Base-by-base conservation (phyloP, 208 protist genomes). In the Leptomonas pyrrhocoris region DNA sequence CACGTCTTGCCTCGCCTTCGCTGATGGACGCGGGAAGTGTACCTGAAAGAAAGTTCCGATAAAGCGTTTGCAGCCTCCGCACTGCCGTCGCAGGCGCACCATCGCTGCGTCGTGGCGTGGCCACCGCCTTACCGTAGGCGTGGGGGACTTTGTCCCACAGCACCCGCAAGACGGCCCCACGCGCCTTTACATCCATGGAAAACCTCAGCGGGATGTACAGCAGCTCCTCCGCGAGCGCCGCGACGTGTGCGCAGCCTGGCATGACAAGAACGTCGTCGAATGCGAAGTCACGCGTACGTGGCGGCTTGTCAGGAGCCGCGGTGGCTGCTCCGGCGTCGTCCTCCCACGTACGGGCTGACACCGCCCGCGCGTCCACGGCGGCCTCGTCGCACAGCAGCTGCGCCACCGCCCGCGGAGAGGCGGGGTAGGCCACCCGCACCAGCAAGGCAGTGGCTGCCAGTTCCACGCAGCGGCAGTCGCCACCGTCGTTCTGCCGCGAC, bases 131-230 rank as follows among this genome's bases (percentile, higher is more conserved):
- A 48, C 50, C 42, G 31, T 23, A 21, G 15, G 49, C 34, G n/a
- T 53, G 72, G 36, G 68, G 69, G 4, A 79, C 68, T 42, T 68
- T 43, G 1, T 80, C 68, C 63, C 67, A 72, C 46, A 84, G 34
- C 11, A 73, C 54, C 18, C 54, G 60, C 46, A 84, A 45, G 19
- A 84, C 43, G 18, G 40, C 54, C 2, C 31, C 57, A 28, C 69
- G 73, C 38, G 40, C 68, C 40, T 7, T 25, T 19, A 58, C 13
- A 2, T 42, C 42, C 67, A 86, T 75, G 6, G 28, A 31, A 16
- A 73, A 51, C 0, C 65, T 68, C 19, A 90, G 58, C 0, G 85
- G 85, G 5, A 90, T 28, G 34, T 81, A 85, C 23, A 87, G 23
- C 21, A 82, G 68, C 48, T 80, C 75, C 34, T 64, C 62, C 25